phyloP scores from a whole-genome alignment of 148 eudicot species.

The Chenopodium quinoa region DNA sequence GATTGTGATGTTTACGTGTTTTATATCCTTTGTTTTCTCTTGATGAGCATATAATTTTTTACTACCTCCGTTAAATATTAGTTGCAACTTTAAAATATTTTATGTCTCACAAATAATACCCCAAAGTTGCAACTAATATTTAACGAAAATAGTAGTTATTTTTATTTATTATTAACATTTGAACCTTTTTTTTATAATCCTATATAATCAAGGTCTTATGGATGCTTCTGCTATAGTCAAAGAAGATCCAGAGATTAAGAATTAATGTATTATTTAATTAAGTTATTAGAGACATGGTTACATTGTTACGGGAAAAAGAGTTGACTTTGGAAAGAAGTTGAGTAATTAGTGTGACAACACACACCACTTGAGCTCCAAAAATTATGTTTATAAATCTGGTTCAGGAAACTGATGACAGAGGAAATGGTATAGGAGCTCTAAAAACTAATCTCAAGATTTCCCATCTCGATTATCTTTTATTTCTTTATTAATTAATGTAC shows the following conservation, averaged over 20 bases:
- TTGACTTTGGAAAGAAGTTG: conserved; percentile 23
- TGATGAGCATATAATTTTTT: neutral
- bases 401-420: conserved; percentile 9
- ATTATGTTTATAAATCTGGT: conserved; percentile 8
- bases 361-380: conserved; percentile 30
- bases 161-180: no score
- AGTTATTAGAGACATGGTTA: neutral
- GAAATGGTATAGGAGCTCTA: conserved; percentile 1
- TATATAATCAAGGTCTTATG: neutral
- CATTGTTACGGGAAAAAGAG: conserved; percentile 20
- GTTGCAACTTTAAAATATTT: no score
- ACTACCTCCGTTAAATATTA: no score
- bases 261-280: neutral
- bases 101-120: no score
- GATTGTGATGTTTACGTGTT: conserved; percentile 5
- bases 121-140: no score
- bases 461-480: conserved; percentile 9
- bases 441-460: conserved; percentile 39
- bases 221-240: conserved; percentile 23
- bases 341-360: neutral
- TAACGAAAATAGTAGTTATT: no score
- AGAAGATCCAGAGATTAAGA: conserved; percentile 28
- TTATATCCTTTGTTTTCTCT: conserved; percentile 4
- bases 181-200: no score
- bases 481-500: neutral